Evolutionary conservation across 768 basidiomycete genomes (phyloP).

Genomic region (Boletus fagicola): DNA sequence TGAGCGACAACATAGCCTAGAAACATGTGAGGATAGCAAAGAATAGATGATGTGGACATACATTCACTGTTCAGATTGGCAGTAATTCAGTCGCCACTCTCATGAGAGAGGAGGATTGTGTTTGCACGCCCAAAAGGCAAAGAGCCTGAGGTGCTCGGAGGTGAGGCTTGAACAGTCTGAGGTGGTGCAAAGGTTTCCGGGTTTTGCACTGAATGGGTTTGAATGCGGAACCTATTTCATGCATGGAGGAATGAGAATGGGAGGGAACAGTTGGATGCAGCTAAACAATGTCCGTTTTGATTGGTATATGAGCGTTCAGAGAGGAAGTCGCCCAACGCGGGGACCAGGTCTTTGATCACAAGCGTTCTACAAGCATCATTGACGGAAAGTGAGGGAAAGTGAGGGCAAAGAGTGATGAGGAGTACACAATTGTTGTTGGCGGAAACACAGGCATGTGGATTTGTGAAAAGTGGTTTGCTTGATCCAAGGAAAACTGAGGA

Average conservation of each 20-base stretch:
- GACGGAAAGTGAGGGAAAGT: conserved; percentile 9
- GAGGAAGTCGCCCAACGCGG: conserved; percentile 7
- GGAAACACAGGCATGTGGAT: background rate
- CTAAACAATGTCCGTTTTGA: background rate
- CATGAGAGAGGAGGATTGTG: conserved; percentile 4
- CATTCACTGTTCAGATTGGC: too few species aligned
- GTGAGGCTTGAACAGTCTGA: conserved; percentile 10
- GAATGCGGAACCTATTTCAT: conserved; percentile 10
- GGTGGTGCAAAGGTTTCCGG: background rate
- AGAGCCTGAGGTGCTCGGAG: background rate
- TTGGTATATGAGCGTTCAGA: background rate
- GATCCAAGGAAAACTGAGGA: background rate
- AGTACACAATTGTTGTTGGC: background rate
- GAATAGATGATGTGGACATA: too few species aligned
- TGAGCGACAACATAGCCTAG: background rate
- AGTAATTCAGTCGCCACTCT: conserved; percentile 7
- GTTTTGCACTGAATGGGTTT: conserved; percentile 3
- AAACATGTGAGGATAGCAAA: background rate
- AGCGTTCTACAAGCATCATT: background rate
- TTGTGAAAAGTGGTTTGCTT: conserved; percentile 1
- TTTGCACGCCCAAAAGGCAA: conserved; percentile 5
- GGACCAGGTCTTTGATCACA: conserved; percentile 2
- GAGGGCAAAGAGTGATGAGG: background rate
- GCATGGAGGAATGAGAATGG: conserved; percentile 1
- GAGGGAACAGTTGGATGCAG: background rate